These are phyloP conservation scores for Metschnikowia similis DNA, from an alignment of 805 yeast genomes.

Conservation along the genomic window DNA sequence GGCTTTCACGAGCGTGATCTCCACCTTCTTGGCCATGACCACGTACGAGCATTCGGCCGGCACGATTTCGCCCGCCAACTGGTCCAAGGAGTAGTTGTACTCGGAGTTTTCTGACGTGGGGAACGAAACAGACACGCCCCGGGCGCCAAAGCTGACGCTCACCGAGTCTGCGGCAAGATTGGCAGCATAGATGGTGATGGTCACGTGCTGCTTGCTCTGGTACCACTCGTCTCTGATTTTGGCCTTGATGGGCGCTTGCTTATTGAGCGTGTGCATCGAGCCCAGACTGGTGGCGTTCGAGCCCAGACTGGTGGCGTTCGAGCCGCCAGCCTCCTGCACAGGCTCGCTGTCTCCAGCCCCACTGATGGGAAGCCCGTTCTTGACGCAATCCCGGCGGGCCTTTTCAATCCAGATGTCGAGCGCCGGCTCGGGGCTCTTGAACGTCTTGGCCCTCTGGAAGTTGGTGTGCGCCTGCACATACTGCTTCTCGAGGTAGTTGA, in stretches of 20 bases:
- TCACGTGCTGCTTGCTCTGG: constrained; percentile 55
- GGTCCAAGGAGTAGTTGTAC: constrained; percentile 54
- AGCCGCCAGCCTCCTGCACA: not conserved
- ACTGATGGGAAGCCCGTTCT: constrained; percentile 6
- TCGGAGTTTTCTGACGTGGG: constrained; percentile 48
- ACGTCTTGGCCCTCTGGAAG: constrained; percentile 40
- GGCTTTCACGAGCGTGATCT: constrained; percentile 54
- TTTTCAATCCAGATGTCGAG: constrained; percentile 46
- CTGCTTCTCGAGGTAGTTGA: constrained; percentile 41
- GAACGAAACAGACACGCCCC: constrained; percentile 41
- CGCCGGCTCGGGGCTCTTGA: constrained; percentile 43
- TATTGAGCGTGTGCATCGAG: constrained; percentile 20
- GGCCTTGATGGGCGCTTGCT: constrained; percentile 35
- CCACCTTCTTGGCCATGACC: constrained; percentile 71
- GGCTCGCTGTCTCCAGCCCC: not conserved
- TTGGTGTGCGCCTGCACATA: constrained; percentile 38
- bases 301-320: not conserved
- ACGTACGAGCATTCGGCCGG: constrained; percentile 41
- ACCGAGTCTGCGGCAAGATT: constrained; percentile 50
- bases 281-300: not conserved
- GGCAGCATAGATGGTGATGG: constrained; percentile 68
- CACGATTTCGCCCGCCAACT: constrained; percentile 49
- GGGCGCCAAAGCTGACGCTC: constrained; percentile 34
- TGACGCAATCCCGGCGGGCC: constrained; percentile 28
- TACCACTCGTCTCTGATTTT: constrained; percentile 47